Conservation (phyloP, 495 filamentous ascomycete species). For the Evernia prunastri region DNA sequence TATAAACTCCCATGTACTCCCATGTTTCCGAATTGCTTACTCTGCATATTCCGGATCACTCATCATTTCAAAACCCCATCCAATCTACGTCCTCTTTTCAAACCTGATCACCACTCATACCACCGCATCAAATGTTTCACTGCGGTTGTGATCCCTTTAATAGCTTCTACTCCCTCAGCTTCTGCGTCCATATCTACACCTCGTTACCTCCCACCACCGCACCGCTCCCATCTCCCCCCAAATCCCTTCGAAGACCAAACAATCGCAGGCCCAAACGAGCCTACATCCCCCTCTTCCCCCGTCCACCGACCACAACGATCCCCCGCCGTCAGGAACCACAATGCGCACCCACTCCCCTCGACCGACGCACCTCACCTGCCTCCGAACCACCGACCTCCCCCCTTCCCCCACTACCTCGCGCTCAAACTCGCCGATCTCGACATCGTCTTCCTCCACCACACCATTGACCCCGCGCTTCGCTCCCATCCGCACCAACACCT, state of each 20-base stretch:
- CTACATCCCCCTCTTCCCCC: conserved; percentile 15
- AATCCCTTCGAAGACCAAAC: neutral
- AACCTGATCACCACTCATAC: neutral
- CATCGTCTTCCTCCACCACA: conserved; percentile 10
- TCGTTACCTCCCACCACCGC: neutral
- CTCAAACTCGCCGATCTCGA: conserved; percentile 5
- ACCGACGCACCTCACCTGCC: conserved; percentile 7
- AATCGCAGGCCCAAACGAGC: conserved; percentile 5
- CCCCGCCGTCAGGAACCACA: neutral
- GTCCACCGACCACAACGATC: neutral
- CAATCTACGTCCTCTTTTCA: neutral
- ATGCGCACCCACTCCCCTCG: conserved; percentile 7
- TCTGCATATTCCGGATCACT: conserved; percentile 1
- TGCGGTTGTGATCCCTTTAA: conserved; percentile 15
- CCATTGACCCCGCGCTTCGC: conserved; percentile 1
- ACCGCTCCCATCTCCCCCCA: neutral
- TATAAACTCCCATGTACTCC: conserved; percentile 3
- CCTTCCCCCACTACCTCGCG: conserved; percentile 10
- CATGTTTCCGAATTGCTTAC: neutral
- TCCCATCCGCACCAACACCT: neutral
- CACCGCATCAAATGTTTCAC: conserved; percentile 10
- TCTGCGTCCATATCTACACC: conserved; percentile 12
- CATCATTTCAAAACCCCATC: neutral
- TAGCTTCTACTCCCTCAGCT: conserved; percentile 16
- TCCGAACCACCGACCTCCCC: conserved; percentile 18